These are phyloP conservation scores for Brassica carinata DNA, from an alignment of 345 rosid species.

Conservation along the genomic window DNA sequence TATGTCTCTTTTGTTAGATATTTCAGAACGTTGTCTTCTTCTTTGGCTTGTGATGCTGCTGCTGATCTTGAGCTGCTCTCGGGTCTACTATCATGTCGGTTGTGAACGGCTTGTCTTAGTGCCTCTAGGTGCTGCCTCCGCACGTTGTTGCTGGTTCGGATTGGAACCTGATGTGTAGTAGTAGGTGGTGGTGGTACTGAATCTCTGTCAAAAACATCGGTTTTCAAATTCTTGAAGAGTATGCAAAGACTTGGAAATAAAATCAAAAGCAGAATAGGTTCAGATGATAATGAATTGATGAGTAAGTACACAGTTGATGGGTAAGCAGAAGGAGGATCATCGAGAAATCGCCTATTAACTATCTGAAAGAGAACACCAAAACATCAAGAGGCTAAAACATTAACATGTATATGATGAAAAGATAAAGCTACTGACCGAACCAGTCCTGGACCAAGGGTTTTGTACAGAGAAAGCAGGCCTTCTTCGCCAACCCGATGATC, in stretches of 20 bases:
- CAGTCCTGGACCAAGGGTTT: conserved; percentile 33
- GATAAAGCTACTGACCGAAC: conserved; percentile 13
- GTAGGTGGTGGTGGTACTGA: background rate
- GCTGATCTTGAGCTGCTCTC: conserved; percentile 22
- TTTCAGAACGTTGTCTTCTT: conserved; percentile 44
- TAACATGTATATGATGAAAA: background rate
- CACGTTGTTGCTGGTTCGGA: conserved; percentile 20
- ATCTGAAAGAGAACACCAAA: conserved; percentile 24
- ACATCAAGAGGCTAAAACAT: conserved; percentile 9
- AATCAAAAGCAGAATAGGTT: background rate
- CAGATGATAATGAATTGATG: background rate
- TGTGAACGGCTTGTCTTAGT: conserved; percentile 37
- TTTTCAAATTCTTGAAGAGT: background rate
- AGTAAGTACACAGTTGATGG: background rate
- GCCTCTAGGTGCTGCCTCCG: conserved; percentile 38
- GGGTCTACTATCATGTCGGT: conserved; percentile 22
- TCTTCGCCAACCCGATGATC: conserved; percentile 38
- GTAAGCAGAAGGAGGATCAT: conserved; percentile 7
- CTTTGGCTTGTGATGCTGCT: conserved; percentile 33
- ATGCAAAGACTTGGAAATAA: background rate
- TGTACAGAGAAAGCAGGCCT: conserved; percentile 33
- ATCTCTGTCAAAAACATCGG: background rate
- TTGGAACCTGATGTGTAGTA: background rate
- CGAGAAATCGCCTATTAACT: conserved; percentile 26
- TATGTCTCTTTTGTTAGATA: conserved; percentile 63